phyloP scores from a whole-genome alignment of 108 stramenopile species.

The Cylindrotheca closterium region DNA sequence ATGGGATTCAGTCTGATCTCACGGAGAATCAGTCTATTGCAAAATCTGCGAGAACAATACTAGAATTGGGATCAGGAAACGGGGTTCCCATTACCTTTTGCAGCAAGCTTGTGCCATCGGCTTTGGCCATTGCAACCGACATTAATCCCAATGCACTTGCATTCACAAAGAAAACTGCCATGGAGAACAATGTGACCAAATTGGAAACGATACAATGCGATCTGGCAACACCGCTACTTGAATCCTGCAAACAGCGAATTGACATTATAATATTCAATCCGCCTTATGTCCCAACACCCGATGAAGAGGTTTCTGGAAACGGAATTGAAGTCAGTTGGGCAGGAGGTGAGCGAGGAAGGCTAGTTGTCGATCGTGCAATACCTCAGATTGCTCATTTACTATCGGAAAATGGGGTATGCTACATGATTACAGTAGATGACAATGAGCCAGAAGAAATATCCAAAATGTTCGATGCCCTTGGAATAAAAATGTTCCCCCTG shows the following conservation, averaged over 20 bases:
- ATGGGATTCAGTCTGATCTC: constrained; percentile 56
- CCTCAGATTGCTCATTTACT: constrained; percentile 73
- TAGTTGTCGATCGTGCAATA: constrained; percentile 80
- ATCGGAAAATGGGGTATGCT: constrained; percentile 60
- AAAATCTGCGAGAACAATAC: not conserved
- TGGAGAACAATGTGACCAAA: constrained; percentile 45
- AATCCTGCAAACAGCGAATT: constrained; percentile 31
- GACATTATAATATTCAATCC: constrained; percentile 92
- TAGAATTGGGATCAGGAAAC: constrained; percentile 86
- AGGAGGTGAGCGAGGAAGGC: constrained; percentile 77
- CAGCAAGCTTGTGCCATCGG: constrained; percentile 34
- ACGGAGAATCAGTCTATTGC: not conserved
- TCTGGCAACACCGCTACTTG: constrained; percentile 55
- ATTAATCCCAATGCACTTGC: constrained; percentile 75
- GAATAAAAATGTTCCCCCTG: constrained; percentile 55
- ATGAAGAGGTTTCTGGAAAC: constrained; percentile 74
- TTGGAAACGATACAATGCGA: constrained; percentile 66
- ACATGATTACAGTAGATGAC: constrained; percentile 87
- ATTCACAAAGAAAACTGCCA: constrained; percentile 59
- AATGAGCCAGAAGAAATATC: constrained; percentile 77
- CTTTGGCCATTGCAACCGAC: constrained; percentile 54
- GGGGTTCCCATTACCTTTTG: constrained; percentile 71
- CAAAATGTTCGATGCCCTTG: constrained; percentile 22
- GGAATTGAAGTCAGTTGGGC: constrained; percentile 93
- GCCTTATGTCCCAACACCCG: constrained; percentile 91